Conservation (phyloP, 2,329 filamentous ascomycete genomes). For the Neoscytalidium dimidiatum region DNA sequence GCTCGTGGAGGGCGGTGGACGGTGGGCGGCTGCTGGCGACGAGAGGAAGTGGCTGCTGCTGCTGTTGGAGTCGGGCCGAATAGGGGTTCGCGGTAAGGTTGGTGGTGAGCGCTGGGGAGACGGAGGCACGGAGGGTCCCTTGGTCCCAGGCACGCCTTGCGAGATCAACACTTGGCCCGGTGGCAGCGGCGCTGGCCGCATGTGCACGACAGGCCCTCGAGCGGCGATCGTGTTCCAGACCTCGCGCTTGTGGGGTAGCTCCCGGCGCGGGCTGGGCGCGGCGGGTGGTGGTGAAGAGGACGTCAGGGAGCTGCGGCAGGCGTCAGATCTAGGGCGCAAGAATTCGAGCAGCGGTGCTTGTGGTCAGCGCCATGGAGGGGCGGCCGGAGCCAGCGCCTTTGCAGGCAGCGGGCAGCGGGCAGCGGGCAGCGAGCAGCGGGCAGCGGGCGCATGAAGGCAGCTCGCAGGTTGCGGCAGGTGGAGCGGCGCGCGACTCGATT, state of each 20-base stretch:
- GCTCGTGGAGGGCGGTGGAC: conserved; percentile 2
- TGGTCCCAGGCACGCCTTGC: conserved; percentile 4
- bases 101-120: not conserved
- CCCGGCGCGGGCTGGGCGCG: not conserved
- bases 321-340: conserved; percentile 7
- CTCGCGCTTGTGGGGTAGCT: conserved; percentile 13
- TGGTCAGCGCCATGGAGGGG: not conserved
- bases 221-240: conserved; percentile 16
- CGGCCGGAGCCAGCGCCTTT: conserved; percentile 3
- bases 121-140: conserved; percentile 1
- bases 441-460: not conserved
- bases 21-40: not conserved
- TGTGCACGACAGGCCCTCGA: not conserved
- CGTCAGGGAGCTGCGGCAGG: conserved; percentile 6
- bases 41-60: not conserved
- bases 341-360: not conserved
- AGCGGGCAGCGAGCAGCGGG: not conserved
- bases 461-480: too few relatives aligned
- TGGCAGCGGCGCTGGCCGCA: not conserved
- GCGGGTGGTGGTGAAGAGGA: not conserved
- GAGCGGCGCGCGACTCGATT: conserved; percentile 11
- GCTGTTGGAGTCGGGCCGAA: conserved; percentile 9
- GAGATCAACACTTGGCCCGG: conserved; percentile 8
- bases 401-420: not conserved
- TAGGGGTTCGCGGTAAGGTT: not conserved